These are phyloP conservation scores for Colletotrichum coccodes DNA, from an alignment of 2,329 filamentous ascomycete species.

Conservation along the genomic window DNA sequence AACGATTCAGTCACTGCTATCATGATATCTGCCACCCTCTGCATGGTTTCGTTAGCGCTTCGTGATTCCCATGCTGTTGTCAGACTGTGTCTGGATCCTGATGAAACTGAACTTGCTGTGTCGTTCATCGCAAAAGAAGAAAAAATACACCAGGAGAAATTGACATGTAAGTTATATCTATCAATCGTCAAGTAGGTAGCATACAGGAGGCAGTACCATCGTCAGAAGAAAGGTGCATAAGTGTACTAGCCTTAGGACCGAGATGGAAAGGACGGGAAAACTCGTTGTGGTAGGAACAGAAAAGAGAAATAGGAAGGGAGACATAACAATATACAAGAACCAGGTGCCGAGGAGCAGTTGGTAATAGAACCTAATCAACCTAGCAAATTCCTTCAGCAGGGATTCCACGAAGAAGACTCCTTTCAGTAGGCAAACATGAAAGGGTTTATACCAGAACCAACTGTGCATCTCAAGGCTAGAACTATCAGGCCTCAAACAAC, in stretches of 20 bases:
- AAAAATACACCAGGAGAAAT: not conserved
- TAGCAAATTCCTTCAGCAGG: not conserved
- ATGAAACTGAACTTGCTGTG: not conserved
- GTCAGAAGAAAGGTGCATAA: not conserved
- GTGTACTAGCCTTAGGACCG: not conserved
- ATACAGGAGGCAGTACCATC: not conserved
- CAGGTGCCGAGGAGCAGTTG: not conserved
- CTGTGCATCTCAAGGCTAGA: not conserved
- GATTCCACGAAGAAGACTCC: not conserved
- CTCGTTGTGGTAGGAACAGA: not conserved
- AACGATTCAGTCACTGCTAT: conserved; percentile 26
- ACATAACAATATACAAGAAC: not conserved
- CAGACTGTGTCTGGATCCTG: not conserved
- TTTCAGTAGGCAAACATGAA: not conserved
- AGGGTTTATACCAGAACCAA: not conserved
- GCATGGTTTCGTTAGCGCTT: conserved; percentile 13
- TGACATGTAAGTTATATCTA: no score
- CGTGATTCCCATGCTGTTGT: conserved; percentile 20
- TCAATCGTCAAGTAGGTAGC: not conserved
- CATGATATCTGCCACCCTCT: conserved; percentile 16
- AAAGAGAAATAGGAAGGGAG: not conserved
- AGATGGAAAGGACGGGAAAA: not conserved
- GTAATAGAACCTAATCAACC: not conserved
- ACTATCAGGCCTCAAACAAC: not conserved
- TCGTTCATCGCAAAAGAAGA: not conserved